Evolutionary conservation across 345 rosid species (phyloP), one percentile per base, ranked within the genome.

Genomic region (Excoecaria cochinchinensis): DNA sequence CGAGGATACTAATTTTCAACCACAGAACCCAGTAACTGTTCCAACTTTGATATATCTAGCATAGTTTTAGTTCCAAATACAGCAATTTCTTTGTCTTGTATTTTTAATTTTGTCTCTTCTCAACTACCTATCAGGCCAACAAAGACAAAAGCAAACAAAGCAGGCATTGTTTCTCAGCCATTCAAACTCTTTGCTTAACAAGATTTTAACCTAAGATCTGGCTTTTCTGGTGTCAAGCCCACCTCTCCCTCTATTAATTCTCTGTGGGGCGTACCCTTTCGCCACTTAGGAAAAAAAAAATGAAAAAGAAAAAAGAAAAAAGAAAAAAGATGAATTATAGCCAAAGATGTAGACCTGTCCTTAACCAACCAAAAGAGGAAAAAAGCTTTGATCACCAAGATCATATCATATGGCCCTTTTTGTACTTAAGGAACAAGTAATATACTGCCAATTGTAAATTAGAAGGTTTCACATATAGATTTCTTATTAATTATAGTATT

Each of bases 401-500:
- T 31, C 31, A 31, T 31, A 31, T 31, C 31, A 31, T 31, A 31
- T 31, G 31, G 31, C 31, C 31, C 31, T 31, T 31, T 31, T 31
- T 31, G 31, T 31, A 1, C 31, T 31, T 31, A 31, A 31, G 31
- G 1, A 31, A 31, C 31, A 31, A 31, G 31, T 31, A 31, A 31
- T 31, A 31, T 31, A 31, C 31, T 31, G 31, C 10, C 48, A 44
- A 44, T 44, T 59, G 52, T 10, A 73, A 79, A 59, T 60, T 56
- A 6, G 44, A 74, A 76, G 74, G 31, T 57, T 64, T 51, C 57
- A 77, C 31, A 19, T 40, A 7, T 55, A 39, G 21, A 71, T 70
- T 60, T 53, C 31, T 71, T 16, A 56, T 19, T 71, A 40, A 57
- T 12, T 24, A 31, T 31, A 50, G 56, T 24, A 22, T 14, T 4